A percentile compares a stretch with the other conserved stretches of the same genome.
These are phyloP conservation scores for Exophiala sideris DNA, from an alignment of 2,329 filamentous ascomycete genomes.

Conservation along the genomic window DNA sequence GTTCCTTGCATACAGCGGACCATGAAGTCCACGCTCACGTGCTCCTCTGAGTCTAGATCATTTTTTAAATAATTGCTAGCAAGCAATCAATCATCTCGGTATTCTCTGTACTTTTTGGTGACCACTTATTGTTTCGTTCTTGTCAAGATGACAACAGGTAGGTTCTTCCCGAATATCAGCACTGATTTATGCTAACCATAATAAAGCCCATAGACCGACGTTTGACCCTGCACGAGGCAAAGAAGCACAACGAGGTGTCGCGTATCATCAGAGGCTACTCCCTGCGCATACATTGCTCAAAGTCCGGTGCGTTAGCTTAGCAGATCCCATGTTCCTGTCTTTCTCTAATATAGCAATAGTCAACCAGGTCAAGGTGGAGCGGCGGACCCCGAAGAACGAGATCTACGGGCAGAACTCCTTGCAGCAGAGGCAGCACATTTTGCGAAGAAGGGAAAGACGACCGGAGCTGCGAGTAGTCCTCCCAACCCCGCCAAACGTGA, in stretches of 20 bases:
- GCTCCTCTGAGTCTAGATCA: no score
- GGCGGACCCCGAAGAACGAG: slow-evolving; percentile 66
- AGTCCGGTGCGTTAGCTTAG: slow-evolving; percentile 56
- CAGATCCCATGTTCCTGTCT: background rate
- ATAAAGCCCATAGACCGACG: slow-evolving; percentile 71
- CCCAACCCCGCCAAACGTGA: slow-evolving; percentile 58
- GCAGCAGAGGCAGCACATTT: slow-evolving; percentile 84
- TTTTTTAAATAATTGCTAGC: no score
- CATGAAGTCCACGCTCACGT: no score
- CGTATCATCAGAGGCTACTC: slow-evolving; percentile 92
- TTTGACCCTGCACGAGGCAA: slow-evolving; percentile 96
- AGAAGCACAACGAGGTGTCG: slow-evolving; percentile 86
- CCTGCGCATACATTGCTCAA: slow-evolving; percentile 94
- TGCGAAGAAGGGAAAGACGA: slow-evolving; percentile 63
- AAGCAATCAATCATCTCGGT: no score
- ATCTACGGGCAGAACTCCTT: slow-evolving; percentile 85
- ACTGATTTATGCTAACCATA: background rate
- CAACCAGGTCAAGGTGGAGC: slow-evolving; percentile 87
- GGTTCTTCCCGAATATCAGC: background rate
- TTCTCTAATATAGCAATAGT: slow-evolving; percentile 36
- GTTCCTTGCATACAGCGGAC: no score
- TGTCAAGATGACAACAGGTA: slow-evolving; percentile 5
- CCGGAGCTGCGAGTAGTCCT: slow-evolving; percentile 30
- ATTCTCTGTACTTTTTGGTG: slow-evolving; percentile 37
- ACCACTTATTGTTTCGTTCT: slow-evolving; percentile 31